A percentile compares a stretch with the other conserved stretches of the same genome.
Evolutionary conservation across 768 basidiomycete genomes (phyloP).

Genomic region (Phlebiopsis flavidoalba): DNA sequence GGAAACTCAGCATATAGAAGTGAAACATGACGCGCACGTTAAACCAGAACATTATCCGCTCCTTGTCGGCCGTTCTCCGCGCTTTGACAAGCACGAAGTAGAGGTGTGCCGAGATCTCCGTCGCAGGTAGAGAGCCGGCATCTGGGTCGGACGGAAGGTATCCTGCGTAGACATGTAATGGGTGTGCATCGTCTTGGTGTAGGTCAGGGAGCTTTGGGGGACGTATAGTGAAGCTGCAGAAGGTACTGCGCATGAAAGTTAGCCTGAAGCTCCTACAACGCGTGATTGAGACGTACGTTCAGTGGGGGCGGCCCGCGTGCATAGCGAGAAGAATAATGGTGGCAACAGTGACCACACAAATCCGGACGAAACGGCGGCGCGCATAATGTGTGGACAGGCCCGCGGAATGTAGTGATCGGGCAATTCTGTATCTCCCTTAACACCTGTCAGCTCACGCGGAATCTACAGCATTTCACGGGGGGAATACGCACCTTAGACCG

Average conservation of each 20-base stretch:
- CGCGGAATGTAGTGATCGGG: background rate
- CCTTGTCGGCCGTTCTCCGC: conserved; percentile 80
- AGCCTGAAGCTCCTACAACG: background rate
- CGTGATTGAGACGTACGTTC: conserved; percentile 14
- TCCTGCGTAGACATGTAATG: conserved; percentile 79
- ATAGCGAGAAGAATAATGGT: conserved; percentile 4
- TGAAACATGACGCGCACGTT: conserved; percentile 47
- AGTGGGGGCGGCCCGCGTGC: conserved; percentile 22
- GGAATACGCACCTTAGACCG: too few species aligned
- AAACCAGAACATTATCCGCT: conserved; percentile 94
- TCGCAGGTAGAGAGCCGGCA: conserved; percentile 40
- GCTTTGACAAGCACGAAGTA: conserved; percentile 92
- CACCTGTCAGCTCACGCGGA: background rate
- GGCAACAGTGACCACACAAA: conserved; percentile 12
- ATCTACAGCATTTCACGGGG: too few species aligned
- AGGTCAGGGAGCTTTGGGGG: conserved; percentile 68
- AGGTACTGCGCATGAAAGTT: conserved; percentile 44
- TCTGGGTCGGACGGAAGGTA: conserved; percentile 79
- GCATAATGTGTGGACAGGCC: background rate
- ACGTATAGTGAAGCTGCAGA: conserved; percentile 86
- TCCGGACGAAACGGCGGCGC: conserved; percentile 1
- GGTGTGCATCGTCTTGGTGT: conserved; percentile 62
- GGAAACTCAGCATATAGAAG: background rate
- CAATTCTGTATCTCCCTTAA: background rate
- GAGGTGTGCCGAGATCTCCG: conserved; percentile 70